phyloP scores from a whole-genome alignment of 1,139 yeast species.

The Scheffersomyces illinoinensis region DNA sequence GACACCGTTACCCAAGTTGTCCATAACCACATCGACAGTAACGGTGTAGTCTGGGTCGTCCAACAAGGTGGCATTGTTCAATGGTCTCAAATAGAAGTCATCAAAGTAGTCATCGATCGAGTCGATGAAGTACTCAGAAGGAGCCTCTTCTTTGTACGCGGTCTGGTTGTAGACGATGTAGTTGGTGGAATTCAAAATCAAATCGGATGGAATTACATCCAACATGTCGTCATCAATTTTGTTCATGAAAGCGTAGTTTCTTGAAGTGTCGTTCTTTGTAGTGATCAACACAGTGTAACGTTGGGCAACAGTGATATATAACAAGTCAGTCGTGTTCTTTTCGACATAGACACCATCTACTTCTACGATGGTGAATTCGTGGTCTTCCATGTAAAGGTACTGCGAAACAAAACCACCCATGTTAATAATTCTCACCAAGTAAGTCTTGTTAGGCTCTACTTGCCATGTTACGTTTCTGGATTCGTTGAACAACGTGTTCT shows the following conservation, averaged over 20 bases:
- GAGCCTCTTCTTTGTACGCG: constrained; percentile 18
- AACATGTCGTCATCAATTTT: constrained; percentile 77
- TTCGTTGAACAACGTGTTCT: constrained; percentile 74
- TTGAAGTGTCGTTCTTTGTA: constrained; percentile 60
- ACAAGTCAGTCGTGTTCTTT: constrained; percentile 55
- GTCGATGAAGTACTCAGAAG: constrained; percentile 32
- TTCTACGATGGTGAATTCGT: constrained; percentile 77
- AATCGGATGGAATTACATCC: constrained; percentile 65
- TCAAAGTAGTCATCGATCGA: constrained; percentile 51
- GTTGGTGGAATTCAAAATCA: constrained; percentile 69
- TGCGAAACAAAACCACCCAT: constrained; percentile 88
- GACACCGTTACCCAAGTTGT: constrained; percentile 76
- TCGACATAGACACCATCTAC: constrained; percentile 80
- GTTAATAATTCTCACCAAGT: constrained; percentile 74
- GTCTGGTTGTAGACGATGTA: constrained; percentile 59
- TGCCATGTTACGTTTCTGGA: constrained; percentile 68
- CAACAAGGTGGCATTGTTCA: constrained; percentile 46
- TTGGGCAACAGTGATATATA: constrained; percentile 77
- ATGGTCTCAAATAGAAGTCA: constrained; percentile 66
- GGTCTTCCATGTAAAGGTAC: constrained; percentile 83
- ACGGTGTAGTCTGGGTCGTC: constrained; percentile 70
- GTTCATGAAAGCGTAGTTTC: constrained; percentile 78
- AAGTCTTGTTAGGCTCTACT: constrained; percentile 79
- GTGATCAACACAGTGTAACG: constrained; percentile 71
- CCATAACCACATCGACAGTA: constrained; percentile 70